Base-by-base conservation (phyloP, 352 stramenopile species). In the Peronosclerospora sorghi region DNA sequence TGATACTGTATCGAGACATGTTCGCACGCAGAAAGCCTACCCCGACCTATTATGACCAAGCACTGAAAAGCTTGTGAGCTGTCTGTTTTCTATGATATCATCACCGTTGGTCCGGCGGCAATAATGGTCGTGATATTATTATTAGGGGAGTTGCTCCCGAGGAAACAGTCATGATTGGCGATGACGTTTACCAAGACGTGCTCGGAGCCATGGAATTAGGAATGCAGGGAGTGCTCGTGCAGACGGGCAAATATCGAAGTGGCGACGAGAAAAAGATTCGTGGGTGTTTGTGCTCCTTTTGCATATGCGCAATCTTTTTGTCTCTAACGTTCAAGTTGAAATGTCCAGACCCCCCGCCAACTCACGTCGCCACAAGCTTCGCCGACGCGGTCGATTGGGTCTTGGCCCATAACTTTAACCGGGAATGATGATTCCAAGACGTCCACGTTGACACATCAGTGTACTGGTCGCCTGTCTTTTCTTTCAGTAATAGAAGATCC, bases 81-180 rank as follows among this genome's bases (percentile, higher is more conserved):
- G 8, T 32, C 27, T 39, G 6, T 1, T 35, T 20, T 34, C 20
- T 14, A 24, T 26, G 4, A 13, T n/a, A 7, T 26, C 21, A 21
- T 13, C 17, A 34, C 28, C 39, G 12, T 19, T 48, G 30, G 7
- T 49, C 20, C 17, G 15, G n/a, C n/a, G n/a, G n/a, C n/a, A n/a
- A n/a, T n/a, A n/a, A n/a, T n/a, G n/a, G n/a, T n/a, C n/a, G n/a
- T 36, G 12, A 37, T 30, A 29, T 14, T 18, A 36, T 12, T 27
- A 12, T n/a, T 30, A 80, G 65, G 38, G 39, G 56, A 13, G 54
- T 75, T 19, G 24, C 9, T 1, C 27, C 54, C 1, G 42, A 48
- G 12, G 51, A 79, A 5, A 57, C 58, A 1, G 66, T 69, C 13
- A 83, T 81, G 68, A 71, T 83, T 21, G 65, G 71, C 1, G 65